Conservation (phyloP, 1,284 basidiomycete genomes). For the Boletus sp. region DNA sequence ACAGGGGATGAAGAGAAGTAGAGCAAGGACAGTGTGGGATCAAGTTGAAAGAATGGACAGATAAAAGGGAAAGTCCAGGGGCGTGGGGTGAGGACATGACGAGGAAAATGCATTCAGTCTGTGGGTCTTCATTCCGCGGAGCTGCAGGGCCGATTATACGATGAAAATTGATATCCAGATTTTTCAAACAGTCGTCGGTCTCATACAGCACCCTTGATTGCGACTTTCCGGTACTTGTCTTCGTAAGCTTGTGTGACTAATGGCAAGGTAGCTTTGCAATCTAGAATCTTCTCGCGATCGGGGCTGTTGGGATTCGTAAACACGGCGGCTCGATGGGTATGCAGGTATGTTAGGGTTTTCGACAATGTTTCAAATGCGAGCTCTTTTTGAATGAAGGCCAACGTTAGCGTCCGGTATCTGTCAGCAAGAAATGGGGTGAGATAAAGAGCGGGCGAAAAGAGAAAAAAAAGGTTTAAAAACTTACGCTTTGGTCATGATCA, state of each 20-base stretch:
- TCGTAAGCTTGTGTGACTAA: constrained; percentile 60
- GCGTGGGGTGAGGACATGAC: constrained; percentile 10
- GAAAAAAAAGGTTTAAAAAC: constrained; percentile 29
- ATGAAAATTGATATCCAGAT: constrained; percentile 7
- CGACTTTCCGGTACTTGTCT: constrained; percentile 72
- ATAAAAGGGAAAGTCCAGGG: constrained; percentile 12
- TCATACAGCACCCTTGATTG: constrained; percentile 68
- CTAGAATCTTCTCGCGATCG: constrained; percentile 59
- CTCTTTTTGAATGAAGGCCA: constrained; percentile 75
- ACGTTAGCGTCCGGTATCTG: constrained; percentile 79
- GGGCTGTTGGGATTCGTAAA: constrained; percentile 64
- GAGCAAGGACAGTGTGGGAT: constrained; percentile 12
- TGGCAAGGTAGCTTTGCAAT: constrained; percentile 57
- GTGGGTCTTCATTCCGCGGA: constrained; percentile 19
- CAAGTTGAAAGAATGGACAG: constrained; percentile 14
- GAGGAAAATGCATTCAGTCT: constrained; percentile 11
- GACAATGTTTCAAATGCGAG: constrained; percentile 77
- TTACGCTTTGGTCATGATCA: constrained; percentile 90
- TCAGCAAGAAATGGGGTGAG: constrained; percentile 5
- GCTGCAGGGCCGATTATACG: constrained; percentile 3
- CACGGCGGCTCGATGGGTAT: constrained; percentile 62
- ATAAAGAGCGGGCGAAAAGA: neutral
- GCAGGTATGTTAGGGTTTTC: constrained; percentile 70
- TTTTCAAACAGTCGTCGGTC: constrained; percentile 3
- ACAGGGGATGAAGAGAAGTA: constrained; percentile 7